These are phyloP conservation scores for Symbiodinium natans DNA, from an alignment of 73 alveolate species.

Conservation along the genomic window DNA sequence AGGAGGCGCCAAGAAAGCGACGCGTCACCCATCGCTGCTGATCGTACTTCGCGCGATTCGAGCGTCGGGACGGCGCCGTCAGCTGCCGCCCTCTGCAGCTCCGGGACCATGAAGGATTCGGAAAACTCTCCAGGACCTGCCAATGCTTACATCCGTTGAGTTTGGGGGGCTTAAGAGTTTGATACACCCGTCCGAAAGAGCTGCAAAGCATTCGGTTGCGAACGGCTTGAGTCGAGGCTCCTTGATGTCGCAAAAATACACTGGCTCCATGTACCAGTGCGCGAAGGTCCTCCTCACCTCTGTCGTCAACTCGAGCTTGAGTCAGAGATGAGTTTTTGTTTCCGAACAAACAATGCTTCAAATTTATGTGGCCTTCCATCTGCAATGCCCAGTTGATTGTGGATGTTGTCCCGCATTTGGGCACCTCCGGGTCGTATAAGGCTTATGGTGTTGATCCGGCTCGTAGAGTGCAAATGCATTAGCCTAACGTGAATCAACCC, in stretches of 20 bases:
- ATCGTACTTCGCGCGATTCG: neutral
- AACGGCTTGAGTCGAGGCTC: neutral
- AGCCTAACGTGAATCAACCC: too few species aligned
- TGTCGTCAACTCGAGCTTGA: neutral
- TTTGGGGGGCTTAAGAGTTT: too few species aligned
- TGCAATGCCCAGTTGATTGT: constrained; percentile 89
- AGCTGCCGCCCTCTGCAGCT: neutral
- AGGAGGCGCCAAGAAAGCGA: neutral
- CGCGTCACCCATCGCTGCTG: neutral
- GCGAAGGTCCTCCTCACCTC: neutral
- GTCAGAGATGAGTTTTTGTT: neutral
- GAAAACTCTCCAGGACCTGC: constrained; percentile 11
- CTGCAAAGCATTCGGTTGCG: neutral
- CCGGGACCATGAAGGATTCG: neutral
- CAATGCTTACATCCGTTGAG: neutral
- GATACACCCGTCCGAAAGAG: too few species aligned
- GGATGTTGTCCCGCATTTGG: constrained; percentile 73
- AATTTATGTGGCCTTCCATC: constrained; percentile 43
- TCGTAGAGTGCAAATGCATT: neutral
- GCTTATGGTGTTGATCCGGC: too few species aligned
- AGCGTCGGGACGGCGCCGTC: neutral
- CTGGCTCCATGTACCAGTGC: neutral
- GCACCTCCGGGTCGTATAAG: constrained; percentile 56
- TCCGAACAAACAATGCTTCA: neutral
- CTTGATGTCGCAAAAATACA: neutral